Conservation (phyloP, 208 protist genomes). For the Leishmania gerbilli region DNA sequence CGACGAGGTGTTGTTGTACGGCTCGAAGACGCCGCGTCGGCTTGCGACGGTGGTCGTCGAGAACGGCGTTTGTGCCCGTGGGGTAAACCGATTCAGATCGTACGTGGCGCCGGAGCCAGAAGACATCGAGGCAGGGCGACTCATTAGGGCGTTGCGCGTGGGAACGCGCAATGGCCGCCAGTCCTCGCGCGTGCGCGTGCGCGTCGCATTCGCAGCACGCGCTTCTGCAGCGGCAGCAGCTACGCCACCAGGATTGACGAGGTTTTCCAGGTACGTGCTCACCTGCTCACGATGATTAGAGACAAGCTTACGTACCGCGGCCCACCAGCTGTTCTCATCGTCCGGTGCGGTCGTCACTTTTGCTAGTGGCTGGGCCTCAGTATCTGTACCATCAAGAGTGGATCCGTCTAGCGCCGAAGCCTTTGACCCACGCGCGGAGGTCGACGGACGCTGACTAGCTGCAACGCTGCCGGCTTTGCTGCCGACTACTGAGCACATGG, state of each 20-base stretch:
- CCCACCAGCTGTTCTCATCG: conserved; percentile 26
- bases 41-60: neutral
- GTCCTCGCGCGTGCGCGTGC: neutral
- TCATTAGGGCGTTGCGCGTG: neutral
- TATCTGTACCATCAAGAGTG: neutral
- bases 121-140: conserved; percentile 13
- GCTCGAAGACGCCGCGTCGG: conserved; percentile 14
- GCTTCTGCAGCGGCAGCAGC: conserved; percentile 7
- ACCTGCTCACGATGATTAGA: conserved; percentile 19
- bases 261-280: conserved; percentile 35
- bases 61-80: neutral
- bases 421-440: neutral
- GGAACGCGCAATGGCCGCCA: neutral
- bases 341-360: neutral
- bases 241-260: conserved; percentile 33
- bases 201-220: neutral
- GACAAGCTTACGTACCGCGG: conserved; percentile 11
- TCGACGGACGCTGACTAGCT: neutral
- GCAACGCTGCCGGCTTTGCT: conserved; percentile 11
- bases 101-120: conserved; percentile 9
- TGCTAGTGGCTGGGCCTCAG: neutral
- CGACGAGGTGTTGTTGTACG: conserved; percentile 6
- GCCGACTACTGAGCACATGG: conserved; percentile 2
- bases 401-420: neutral
- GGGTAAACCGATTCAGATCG: neutral